Percentiles rank a stretch among this genome's conserved stretches.
These are phyloP conservation scores for Ceriops zippeliana DNA, from an alignment of 345 rosid genomes.

Conservation along the genomic window DNA sequence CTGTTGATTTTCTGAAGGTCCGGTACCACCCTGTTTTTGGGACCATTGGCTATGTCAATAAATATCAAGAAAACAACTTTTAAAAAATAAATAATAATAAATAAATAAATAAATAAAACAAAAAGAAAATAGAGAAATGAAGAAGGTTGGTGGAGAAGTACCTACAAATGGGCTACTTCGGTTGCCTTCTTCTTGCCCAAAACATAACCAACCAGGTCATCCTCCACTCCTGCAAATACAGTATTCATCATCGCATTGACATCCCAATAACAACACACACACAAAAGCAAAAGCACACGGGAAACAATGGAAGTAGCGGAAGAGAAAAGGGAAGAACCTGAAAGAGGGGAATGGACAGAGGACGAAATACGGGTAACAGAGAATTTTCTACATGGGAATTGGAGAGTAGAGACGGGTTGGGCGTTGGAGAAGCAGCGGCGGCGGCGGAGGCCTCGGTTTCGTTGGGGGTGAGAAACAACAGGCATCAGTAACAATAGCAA, in stretches of 20 bases:
- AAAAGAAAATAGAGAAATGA: not conserved
- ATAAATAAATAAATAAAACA: not conserved
- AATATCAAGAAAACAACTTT: not conserved
- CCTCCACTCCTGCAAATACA: conserved; percentile 54
- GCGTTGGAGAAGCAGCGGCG: too few species aligned
- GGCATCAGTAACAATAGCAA: too few species aligned
- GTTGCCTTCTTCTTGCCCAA: conserved; percentile 82
- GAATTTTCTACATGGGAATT: not conserved
- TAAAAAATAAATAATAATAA: not conserved
- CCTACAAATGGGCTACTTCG: conserved; percentile 89
- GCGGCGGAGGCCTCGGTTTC: too few species aligned
- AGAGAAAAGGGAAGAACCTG: not conserved
- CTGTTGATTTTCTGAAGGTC: too few species aligned
- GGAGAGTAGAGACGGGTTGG: too few species aligned
- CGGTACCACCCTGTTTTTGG: too few species aligned
- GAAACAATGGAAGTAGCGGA: not conserved
- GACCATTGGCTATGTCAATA: too few species aligned
- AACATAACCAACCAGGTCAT: conserved; percentile 64
- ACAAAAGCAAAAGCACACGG: not conserved
- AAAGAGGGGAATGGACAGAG: not conserved
- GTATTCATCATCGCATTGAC: not conserved
- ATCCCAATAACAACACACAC: not conserved
- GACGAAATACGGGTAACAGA: not conserved
- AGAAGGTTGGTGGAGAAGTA: conserved; percentile 21
- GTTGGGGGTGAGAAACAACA: too few species aligned